phyloP scores from a whole-genome alignment of 2,329 filamentous ascomycete species.

The Colletotrichum cuscutae region DNA sequence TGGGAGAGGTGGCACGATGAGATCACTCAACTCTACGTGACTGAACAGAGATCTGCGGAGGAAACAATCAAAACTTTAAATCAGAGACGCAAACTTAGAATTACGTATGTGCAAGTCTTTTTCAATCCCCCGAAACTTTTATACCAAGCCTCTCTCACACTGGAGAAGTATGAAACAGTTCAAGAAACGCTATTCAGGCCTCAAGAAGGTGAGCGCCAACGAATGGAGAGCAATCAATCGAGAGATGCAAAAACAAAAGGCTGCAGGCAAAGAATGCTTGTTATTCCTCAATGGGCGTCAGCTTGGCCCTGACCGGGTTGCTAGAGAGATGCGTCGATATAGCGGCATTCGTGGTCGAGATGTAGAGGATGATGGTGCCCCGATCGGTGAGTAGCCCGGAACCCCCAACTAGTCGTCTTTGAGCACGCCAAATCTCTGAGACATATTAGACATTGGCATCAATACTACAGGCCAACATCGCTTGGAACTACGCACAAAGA shows the following conservation, averaged over 20 bases:
- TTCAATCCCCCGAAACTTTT: no score
- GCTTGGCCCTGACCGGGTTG: neutral
- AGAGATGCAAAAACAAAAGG: neutral
- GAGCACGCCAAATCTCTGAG: neutral
- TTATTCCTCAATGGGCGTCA: neutral
- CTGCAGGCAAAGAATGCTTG: neutral
- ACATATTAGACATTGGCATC: neutral
- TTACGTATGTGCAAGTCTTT: no score
- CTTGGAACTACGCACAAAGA: no score
- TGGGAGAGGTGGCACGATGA: neutral
- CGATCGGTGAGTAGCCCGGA: neutral
- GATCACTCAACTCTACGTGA: neutral
- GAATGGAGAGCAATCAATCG: neutral
- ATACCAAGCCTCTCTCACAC: no score
- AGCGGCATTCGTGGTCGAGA: neutral
- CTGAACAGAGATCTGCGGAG: neutral
- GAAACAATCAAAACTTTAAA: neutral
- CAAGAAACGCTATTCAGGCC: neutral
- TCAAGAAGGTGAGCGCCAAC: neutral
- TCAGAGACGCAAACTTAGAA: neutral
- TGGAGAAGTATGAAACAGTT: neutral
- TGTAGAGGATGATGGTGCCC: neutral
- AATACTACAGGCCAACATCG: fast-evolving
- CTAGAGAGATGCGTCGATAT: neutral
- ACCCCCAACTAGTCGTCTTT: no score